Evolutionary conservation across 169 alveolate species (phyloP), one percentile per base, ranked within the genome.

Genomic region (Eimeria tenella): DNA sequence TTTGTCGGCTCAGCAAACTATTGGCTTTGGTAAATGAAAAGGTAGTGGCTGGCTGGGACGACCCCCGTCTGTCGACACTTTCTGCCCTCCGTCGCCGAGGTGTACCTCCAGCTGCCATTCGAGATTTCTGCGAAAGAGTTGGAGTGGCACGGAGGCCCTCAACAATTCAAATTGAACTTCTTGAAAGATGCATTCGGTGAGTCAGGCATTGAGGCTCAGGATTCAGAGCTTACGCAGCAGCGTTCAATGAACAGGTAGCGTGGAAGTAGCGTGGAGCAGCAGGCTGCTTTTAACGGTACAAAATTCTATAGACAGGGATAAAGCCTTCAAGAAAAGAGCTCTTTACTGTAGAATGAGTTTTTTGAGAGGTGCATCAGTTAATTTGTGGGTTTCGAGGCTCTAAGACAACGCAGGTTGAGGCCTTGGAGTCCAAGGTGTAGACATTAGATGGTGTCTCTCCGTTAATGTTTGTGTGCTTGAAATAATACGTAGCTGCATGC

Each of bases 51-150:
- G 99, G 99, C 23, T 99, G 99, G 99, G 99, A 99, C 93, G 99
- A 99, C 95, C 99, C 99, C 11, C 96, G 99, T 79, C 97, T 99
- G 98, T 99, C 99, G 15, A 99, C 99, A n/a, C 96, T 99, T 17
- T 97, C 99, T 25, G 99, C 99, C 49, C 96, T 99, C 83, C 97
- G 99, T 71, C 96, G 99, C 62, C 97, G 99, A 91, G 99, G 99
- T 1, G 98, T 98, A 93, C 97, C 99, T 19, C 97, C 99, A 19
- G 96, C 96, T 68, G 98, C 96, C 19, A 19, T 83, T n/a, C 83
- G 90, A 87, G 95, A 97, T 88, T 98, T 98, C 95, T 97, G 98
- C 94, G 98, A 98, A 86, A 96, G 96, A 75, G 98, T 99, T 17
- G 99, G 99, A 8, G 99, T 99, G 10, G 98, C 99, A 4, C 98